Evolutionary conservation across 2,329 filamentous ascomycete genomes (phyloP).

Genomic region (Claviceps lovelessii): DNA sequence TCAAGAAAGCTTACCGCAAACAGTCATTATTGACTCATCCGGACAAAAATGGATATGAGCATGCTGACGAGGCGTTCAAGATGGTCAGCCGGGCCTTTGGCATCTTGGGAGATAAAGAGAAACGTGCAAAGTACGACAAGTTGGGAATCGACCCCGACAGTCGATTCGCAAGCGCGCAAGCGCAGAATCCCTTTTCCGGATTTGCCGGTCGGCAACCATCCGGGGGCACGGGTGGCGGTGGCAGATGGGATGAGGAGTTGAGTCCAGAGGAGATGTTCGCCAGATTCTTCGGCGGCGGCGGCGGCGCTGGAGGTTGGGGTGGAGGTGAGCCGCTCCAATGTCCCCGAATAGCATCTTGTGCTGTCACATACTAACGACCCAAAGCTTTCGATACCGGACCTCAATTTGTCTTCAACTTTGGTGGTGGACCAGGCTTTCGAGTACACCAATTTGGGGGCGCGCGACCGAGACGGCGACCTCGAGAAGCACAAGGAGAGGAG

Average conservation of each 20-base stretch:
- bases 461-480: constrained; percentile 61
- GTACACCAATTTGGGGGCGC: constrained; percentile 90
- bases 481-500: constrained; percentile 41
- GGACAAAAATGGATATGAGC: constrained; percentile 93
- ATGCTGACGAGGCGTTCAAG: constrained; percentile 97
- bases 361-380: constrained; percentile 10
- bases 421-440: constrained; percentile 76
- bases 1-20: constrained; percentile 97
- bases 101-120: constrained; percentile 82
- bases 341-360: neutral
- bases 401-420: constrained; percentile 90
- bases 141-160: constrained; percentile 88
- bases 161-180: constrained; percentile 55
- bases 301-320: constrained; percentile 49
- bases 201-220: constrained; percentile 35
- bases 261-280: constrained; percentile 95
- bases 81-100: constrained; percentile 92
- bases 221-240: constrained; percentile 32
- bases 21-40: constrained; percentile 88
- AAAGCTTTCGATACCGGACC: constrained; percentile 58
- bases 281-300: constrained; percentile 80
- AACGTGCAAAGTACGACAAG: constrained; percentile 67
- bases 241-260: constrained; percentile 79
- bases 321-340: constrained; percentile 20
- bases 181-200: constrained; percentile 48